Evolutionary conservation across 208 protist species (phyloP).

Genomic region (Trypanosoma mega): DNA sequence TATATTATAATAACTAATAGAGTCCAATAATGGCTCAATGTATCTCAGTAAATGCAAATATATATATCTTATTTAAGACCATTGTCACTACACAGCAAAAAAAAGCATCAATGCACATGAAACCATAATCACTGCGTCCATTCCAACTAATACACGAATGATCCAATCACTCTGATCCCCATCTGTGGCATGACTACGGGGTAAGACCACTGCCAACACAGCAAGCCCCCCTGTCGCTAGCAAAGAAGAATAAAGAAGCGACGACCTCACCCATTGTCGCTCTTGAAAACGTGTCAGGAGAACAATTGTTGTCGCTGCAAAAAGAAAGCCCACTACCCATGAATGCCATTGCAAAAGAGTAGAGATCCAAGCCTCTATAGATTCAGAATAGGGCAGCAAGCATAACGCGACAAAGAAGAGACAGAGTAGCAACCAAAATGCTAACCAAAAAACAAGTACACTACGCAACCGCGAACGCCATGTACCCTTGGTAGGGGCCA

Average conservation of each 20-base stretch:
- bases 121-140: constrained; percentile 9
- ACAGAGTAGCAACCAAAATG: constrained; percentile 14
- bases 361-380: background rate
- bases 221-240: background rate
- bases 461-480: background rate
- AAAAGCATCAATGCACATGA: constrained; percentile 3
- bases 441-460: constrained; percentile 21
- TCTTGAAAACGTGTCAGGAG: constrained; percentile 7
- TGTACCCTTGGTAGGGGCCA: constrained; percentile 21
- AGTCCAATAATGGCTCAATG: too few relatives aligned
- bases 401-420: constrained; percentile 21
- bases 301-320: constrained; percentile 8
- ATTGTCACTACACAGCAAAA: background rate
- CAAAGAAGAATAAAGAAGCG: constrained; percentile 7
- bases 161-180: background rate
- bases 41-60: too few relatives aligned
- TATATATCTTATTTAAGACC: background rate
- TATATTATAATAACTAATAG: background rate
- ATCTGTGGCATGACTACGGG: background rate
- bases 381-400: constrained; percentile 3
- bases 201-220: background rate
- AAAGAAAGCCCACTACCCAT: constrained; percentile 7
- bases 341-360: constrained; percentile 18
- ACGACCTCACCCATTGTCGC: background rate
- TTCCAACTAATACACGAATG: background rate